Conservation (phyloP, 495 filamentous ascomycete genomes). For the Haplographium delicatum region DNA sequence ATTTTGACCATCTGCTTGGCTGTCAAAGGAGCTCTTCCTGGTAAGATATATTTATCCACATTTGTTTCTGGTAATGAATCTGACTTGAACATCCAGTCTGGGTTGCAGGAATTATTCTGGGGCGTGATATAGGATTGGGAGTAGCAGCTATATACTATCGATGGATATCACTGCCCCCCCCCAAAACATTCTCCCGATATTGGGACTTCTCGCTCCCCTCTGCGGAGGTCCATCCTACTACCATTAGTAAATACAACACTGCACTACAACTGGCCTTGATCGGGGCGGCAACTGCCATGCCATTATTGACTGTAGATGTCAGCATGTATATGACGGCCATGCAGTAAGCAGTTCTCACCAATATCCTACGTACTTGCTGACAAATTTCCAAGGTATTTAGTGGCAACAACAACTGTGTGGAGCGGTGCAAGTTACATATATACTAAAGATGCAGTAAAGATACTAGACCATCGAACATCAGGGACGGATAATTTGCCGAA, state of each 20-base stretch:
- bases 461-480: conserved; percentile 46
- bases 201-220: conserved; percentile 95
- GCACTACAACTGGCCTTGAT: conserved; percentile 74
- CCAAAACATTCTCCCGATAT: conserved; percentile 88
- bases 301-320: conserved; percentile 57
- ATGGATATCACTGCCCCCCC: conserved; percentile 86
- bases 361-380: too few relatives aligned
- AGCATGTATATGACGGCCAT: conserved; percentile 53
- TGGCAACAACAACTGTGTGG: conserved; percentile 78
- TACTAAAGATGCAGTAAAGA: conserved; percentile 76
- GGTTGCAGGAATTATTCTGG: conserved; percentile 82
- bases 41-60: conserved; percentile 41
- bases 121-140: conserved; percentile 81
- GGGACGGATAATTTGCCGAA: background rate
- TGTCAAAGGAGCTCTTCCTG: conserved; percentile 70
- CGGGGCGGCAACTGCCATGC: conserved; percentile 68
- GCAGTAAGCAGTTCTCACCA: conserved; percentile 57
- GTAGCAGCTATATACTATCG: conserved; percentile 90
- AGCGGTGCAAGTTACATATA: conserved; percentile 79
- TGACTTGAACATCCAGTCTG: conserved; percentile 53
- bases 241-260: conserved; percentile 87
- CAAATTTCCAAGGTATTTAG: conserved; percentile 52
- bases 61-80: background rate
- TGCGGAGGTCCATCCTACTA: conserved; percentile 88
- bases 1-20: conserved; percentile 79